phyloP scores from a whole-genome alignment of 139 green algal genomes.

The Penium margaritaceum region DNA sequence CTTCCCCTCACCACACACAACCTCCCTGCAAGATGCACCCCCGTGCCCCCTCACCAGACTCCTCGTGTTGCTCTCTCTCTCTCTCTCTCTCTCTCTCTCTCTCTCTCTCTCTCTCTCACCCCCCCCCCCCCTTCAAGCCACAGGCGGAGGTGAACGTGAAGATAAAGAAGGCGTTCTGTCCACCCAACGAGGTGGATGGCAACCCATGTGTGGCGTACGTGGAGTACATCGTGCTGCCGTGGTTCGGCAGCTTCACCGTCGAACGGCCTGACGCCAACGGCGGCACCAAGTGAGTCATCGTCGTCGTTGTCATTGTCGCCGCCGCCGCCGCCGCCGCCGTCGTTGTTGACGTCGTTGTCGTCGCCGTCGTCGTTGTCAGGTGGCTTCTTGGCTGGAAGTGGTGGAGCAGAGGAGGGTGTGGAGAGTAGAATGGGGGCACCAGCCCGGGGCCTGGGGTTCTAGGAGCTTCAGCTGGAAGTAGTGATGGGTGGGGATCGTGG shows the following conservation, averaged over 20 bases:
- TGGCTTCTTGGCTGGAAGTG: neutral
- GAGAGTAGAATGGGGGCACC: slow-evolving; percentile 73
- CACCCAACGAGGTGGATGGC: slow-evolving; percentile 58
- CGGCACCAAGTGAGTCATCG: slow-evolving; percentile 60
- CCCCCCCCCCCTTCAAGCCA: too few species aligned
- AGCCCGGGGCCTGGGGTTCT: too few species aligned
- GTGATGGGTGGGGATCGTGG: too few species aligned
- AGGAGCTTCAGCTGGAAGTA: too few species aligned
- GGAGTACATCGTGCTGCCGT: slow-evolving; percentile 85
- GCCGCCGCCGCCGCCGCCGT: too few species aligned
- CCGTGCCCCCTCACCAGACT: neutral
- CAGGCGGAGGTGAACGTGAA: slow-evolving; percentile 84
- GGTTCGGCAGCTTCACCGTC: slow-evolving; percentile 70
- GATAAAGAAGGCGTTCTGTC: slow-evolving; percentile 97
- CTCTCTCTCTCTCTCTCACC: neutral
- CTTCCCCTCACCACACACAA: neutral
- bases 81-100: neutral
- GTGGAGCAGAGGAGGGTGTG: slow-evolving; percentile 53
- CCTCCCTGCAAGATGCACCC: neutral
- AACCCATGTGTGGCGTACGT: slow-evolving; percentile 95
- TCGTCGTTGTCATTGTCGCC: neutral
- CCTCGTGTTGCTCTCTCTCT: neutral
- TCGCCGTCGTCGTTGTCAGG: neutral
- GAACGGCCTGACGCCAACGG: slow-evolving; percentile 66
- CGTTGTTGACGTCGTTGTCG: neutral